Evolutionary conservation across 208 protist genomes (phyloP).

Genomic region (Tritrichomonas musculus): DNA sequence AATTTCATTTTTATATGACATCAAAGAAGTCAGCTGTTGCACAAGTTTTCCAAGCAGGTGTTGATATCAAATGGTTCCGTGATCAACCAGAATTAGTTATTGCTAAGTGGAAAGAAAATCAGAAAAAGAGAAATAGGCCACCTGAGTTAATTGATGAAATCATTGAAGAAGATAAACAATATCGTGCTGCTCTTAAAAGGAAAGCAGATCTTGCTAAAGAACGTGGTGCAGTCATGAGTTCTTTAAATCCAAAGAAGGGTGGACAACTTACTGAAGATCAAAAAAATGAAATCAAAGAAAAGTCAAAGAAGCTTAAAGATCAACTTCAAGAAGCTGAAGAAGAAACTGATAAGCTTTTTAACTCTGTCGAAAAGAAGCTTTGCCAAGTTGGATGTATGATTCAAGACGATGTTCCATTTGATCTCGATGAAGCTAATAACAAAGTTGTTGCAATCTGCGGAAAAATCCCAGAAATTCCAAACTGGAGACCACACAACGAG

Average conservation of each 20-base stretch:
- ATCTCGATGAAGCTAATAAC: conserved; percentile 75
- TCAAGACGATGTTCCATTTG: conserved; percentile 66
- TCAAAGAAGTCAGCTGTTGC: background rate
- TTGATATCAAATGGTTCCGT: conserved; percentile 23
- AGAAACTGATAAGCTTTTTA: background rate
- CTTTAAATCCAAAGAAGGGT: background rate
- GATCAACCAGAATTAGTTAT: background rate
- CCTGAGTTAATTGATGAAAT: conserved; percentile 13
- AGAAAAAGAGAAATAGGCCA: conserved; percentile 4
- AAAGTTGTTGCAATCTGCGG: conserved; percentile 47
- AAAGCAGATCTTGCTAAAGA: background rate
- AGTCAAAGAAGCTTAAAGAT: background rate
- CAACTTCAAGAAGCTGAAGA: background rate
- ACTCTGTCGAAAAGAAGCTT: background rate
- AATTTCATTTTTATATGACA: background rate
- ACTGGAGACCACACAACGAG: conserved; percentile 49
- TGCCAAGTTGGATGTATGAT: background rate
- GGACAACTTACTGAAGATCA: background rate
- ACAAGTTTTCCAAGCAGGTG: background rate
- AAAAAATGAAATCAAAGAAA: background rate
- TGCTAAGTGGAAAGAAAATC: background rate
- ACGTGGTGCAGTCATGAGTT: background rate
- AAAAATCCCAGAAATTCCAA: conserved; percentile 41
- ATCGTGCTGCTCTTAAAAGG: background rate
- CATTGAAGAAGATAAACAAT: background rate